Evolutionary conservation across 164 flowering plant genomes (phyloP).

Genomic region (Taxillus chinensis): DNA sequence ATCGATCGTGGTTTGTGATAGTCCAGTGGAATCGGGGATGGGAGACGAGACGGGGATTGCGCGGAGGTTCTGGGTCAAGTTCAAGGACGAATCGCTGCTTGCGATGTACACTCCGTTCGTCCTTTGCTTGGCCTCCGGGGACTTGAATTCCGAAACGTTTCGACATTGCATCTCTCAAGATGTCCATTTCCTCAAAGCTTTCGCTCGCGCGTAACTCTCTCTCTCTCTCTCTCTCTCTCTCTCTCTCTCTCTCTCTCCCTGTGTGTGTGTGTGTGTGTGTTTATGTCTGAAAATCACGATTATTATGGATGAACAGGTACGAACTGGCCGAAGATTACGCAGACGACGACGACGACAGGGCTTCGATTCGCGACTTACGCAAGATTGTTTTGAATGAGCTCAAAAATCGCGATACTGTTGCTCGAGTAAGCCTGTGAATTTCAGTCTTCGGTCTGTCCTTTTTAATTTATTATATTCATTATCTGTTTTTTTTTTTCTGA

Average conservation of each 20-base stretch:
- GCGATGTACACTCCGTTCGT: constrained; percentile 3
- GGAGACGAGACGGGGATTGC: constrained; percentile 13
- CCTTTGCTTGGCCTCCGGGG: not conserved
- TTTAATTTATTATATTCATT: too few relatives aligned
- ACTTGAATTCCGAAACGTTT: not conserved
- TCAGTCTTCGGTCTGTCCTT: not conserved
- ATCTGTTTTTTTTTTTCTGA: too few relatives aligned
- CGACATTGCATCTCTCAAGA: constrained; percentile 1
- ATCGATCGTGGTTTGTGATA: too few relatives aligned
- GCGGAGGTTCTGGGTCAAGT: constrained; percentile 11
- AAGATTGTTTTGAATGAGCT: constrained; percentile 1
- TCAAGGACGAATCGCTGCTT: constrained; percentile 9
- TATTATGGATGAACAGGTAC: not conserved
- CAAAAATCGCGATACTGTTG: constrained; percentile 4
- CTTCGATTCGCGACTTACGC: constrained; percentile 7
- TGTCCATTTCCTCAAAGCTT: not conserved
- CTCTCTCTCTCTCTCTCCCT: not conserved
- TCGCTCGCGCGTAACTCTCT: not conserved
- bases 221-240: not conserved
- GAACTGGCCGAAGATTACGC: constrained; percentile 3
- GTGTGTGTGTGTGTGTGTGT: not conserved
- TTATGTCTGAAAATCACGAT: not conserved
- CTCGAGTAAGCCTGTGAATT: constrained; percentile 9
- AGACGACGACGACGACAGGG: constrained; percentile 17
- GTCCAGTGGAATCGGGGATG: not conserved